Conservation (phyloP, 2,329 filamentous ascomycete species). For the Alternaria brassicae region DNA sequence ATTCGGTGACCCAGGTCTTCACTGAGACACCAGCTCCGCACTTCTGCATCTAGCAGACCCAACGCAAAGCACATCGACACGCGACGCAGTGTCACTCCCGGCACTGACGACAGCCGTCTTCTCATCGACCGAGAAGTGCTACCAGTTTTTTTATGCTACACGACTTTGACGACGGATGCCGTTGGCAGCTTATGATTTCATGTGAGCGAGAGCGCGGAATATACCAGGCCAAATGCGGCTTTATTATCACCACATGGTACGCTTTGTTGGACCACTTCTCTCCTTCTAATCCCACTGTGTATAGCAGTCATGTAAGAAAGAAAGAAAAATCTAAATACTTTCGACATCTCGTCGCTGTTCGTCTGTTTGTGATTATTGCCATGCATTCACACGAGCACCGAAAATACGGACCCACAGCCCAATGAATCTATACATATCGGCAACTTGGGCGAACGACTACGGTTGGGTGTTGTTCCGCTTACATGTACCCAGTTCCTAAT, state of each 20-base stretch:
- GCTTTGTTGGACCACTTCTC: slow-evolving; percentile 22
- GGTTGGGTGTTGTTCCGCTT: background rate
- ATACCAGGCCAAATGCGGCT: slow-evolving; percentile 24
- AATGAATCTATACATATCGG: background rate
- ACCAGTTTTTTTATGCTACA: background rate
- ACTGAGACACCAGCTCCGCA: slow-evolving; percentile 18
- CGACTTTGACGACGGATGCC: slow-evolving; percentile 12
- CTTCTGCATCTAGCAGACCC: background rate
- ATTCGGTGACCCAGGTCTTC: slow-evolving; percentile 48
- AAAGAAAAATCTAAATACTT: slow-evolving; percentile 19
- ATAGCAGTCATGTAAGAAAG: slow-evolving; percentile 9
- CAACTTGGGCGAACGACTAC: background rate
- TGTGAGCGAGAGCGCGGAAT: slow-evolving; percentile 12
- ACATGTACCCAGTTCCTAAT: background rate
- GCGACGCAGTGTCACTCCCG: background rate
- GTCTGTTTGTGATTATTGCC: background rate
- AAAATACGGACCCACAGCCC: background rate
- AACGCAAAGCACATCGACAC: background rate
- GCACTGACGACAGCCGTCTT: background rate
- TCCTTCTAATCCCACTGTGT: slow-evolving; percentile 9
- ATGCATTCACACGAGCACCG: background rate
- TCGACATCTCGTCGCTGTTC: background rate
- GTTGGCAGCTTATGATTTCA: slow-evolving; percentile 16
- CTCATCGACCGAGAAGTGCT: background rate
- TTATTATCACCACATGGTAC: slow-evolving; percentile 25